Base-by-base conservation (phyloP, 2,329 filamentous ascomycete species). In the Sphaerulina populicola region DNA sequence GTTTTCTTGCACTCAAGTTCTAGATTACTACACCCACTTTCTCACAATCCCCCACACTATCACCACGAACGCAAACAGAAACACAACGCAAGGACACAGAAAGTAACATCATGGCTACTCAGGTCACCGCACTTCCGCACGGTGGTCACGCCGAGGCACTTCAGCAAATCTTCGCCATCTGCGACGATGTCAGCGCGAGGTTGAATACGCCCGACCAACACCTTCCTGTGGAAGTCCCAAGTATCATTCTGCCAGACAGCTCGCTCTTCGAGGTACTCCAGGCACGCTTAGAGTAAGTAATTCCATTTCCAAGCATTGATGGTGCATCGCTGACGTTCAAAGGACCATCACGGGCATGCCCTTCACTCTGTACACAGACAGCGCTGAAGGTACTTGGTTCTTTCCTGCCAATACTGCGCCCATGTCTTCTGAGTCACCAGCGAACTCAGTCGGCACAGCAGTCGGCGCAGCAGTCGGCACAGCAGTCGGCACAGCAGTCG, bases 101-200 rank as follows among this genome's bases (percentile, higher is more conserved):
- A 49, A 53, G 46, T 53, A 53, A 53, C 46, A 49, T 57, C 3
- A 60, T 49, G 37, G 52, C 56, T 47, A 58, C 49, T 15, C 59
- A 57, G 14, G 49, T 55, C 10, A 57, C 49, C 37, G 23, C 36
- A n/a, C 15, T n/a, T 33, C 42, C 29, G 42, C 49, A 45, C 40
- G 14, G 37, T 37, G 21, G 35, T 46, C 31, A 15, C 27, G 35
- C 23, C 43, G 38, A 40, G 51, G 43, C 47, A 43, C 47, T 54
- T 42, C 51, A 36, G 47, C 47, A 50, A 40, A 37, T 54, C 47
- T 54, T 50, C 47, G 30, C 14, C 44, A 50, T 54, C 44, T 50
- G 38, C 51, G 51, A 54, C 44, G 14, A 47, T 47, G 46, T 49
- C 46, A 46, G 31, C 46, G 15, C 15, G 21, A 23, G 47, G 15